A percentile compares a stretch with the other conserved stretches of the same genome.
Evolutionary conservation across 768 basidiomycete species (phyloP).

Genomic region (Pisolithus albus): DNA sequence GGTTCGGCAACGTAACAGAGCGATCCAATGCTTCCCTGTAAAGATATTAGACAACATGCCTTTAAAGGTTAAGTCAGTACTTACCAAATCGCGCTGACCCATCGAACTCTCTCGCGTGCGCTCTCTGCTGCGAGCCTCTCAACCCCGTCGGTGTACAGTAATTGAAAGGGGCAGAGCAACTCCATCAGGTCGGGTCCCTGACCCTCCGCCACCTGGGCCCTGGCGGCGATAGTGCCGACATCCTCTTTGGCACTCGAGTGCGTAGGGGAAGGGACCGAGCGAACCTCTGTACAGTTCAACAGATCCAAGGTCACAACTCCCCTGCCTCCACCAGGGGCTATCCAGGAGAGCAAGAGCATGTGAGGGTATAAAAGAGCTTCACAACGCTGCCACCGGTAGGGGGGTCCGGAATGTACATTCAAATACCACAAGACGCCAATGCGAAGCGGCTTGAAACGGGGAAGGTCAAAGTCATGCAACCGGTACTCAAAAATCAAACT

Average conservation of each 20-base stretch:
- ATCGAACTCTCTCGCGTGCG: constrained; percentile 76
- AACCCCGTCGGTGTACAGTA: constrained; percentile 84
- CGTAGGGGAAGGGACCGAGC: constrained; percentile 72
- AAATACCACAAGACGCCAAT: constrained; percentile 88
- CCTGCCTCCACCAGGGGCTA: constrained; percentile 73
- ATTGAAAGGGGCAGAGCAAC: constrained; percentile 81
- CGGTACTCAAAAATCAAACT: constrained; percentile 7
- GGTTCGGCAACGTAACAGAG: constrained; percentile 44
- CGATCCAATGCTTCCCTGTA: constrained; percentile 74
- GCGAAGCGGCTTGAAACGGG: constrained; percentile 60
- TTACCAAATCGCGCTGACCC: constrained; percentile 88
- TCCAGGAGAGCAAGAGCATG: constrained; percentile 81
- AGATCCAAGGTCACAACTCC: constrained; percentile 85
- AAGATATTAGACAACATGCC: not conserved
- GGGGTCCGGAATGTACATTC: constrained; percentile 79
- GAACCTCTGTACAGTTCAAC: constrained; percentile 79
- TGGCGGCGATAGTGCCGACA: constrained; percentile 79
- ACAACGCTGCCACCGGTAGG: constrained; percentile 75
- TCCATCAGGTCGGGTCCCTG: constrained; percentile 50
- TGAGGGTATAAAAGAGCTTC: constrained; percentile 80
- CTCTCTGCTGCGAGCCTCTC: constrained; percentile 88
- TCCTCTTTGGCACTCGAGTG: constrained; percentile 81
- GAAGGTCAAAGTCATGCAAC: constrained; percentile 7
- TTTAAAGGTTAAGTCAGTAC: constrained; percentile 14
- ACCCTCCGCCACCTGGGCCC: constrained; percentile 44